A percentile compares a stretch with the other conserved stretches of the same genome.
phyloP scores from a whole-genome alignment of 139 green algal genomes.

The Chlorella sp. region DNA sequence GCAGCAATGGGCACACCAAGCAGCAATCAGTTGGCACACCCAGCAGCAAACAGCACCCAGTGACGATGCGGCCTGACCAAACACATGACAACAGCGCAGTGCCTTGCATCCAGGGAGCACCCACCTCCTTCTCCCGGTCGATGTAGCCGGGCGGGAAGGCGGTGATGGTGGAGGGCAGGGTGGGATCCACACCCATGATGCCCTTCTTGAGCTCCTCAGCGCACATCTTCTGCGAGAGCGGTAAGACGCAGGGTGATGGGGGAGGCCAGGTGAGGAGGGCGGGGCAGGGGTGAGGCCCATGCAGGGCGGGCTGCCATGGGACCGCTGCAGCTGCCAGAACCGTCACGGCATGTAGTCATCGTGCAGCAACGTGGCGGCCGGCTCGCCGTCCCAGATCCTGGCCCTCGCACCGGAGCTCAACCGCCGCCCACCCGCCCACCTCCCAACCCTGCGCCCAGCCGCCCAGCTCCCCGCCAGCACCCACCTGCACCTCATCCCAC shows the following conservation, averaged over 20 bases:
- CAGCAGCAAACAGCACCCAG: too few relatives aligned
- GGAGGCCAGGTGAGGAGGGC: background rate
- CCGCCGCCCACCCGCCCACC: background rate
- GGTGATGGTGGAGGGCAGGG: constrained; percentile 68
- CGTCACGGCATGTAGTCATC: too few relatives aligned
- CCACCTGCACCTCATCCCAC: constrained; percentile 46
- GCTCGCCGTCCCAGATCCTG: too few relatives aligned
- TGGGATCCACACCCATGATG: constrained; percentile 47
- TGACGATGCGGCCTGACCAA: too few relatives aligned
- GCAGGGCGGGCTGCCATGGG: background rate
- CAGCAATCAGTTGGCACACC: too few relatives aligned
- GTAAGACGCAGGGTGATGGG: background rate
- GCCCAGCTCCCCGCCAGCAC: background rate
- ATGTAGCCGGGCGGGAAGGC: constrained; percentile 75
- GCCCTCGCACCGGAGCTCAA: too few relatives aligned
- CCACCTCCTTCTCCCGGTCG: constrained; percentile 60
- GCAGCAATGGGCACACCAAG: too few relatives aligned
- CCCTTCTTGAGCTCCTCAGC: constrained; percentile 54
- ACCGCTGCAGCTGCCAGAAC: background rate
- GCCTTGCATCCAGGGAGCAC: too few relatives aligned
- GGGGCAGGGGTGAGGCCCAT: too few relatives aligned
- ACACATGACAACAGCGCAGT: too few relatives aligned
- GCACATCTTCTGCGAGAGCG: background rate
- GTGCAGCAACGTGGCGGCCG: too few relatives aligned
- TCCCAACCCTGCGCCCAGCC: background rate